Evolutionary conservation across 2,329 filamentous ascomycete species (phyloP).

Genomic region (Geosmithia flava): DNA sequence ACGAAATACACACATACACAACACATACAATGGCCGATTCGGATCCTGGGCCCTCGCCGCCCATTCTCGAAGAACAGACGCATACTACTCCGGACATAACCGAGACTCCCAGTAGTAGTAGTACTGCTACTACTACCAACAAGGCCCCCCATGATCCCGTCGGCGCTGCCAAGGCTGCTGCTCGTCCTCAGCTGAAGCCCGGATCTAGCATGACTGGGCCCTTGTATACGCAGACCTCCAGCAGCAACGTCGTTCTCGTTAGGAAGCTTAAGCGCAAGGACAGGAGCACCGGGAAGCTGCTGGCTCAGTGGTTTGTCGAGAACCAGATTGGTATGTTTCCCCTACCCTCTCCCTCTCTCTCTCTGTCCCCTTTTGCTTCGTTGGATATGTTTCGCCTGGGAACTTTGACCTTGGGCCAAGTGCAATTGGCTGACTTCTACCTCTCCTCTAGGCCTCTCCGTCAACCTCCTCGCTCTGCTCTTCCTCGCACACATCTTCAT

Average conservation of each 20-base stretch:
- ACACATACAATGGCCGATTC: conserved; percentile 9
- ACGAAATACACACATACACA: background rate
- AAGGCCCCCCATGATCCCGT: conserved; percentile 5
- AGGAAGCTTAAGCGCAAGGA: conserved; percentile 49
- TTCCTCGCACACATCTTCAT: conserved; percentile 73
- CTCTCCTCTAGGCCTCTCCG: conserved; percentile 49
- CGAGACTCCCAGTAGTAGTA: background rate
- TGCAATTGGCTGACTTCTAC: background rate
- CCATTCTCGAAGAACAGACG: conserved; percentile 4
- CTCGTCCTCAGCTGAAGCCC: conserved; percentile 15
- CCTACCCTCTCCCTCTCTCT: background rate
- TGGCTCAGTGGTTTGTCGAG: conserved; percentile 59
- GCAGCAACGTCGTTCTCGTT: conserved; percentile 39
- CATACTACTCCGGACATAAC: too few relatives aligned
- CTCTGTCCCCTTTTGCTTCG: background rate
- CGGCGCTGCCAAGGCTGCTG: conserved; percentile 8
- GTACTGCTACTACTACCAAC: too few relatives aligned
- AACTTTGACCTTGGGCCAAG: background rate
- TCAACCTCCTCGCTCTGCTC: conserved; percentile 76
- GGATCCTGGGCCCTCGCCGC: conserved; percentile 11
- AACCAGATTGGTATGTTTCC: conserved; percentile 63
- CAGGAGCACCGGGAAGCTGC: conserved; percentile 45
- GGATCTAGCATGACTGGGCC: conserved; percentile 36
- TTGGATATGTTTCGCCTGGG: too few relatives aligned
- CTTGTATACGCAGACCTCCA: conserved; percentile 42